Percentiles rank a stretch among this genome's conserved stretches.
Evolutionary conservation across 768 basidiomycete genomes (phyloP).

Genomic region (Naematelia aurantialba): DNA sequence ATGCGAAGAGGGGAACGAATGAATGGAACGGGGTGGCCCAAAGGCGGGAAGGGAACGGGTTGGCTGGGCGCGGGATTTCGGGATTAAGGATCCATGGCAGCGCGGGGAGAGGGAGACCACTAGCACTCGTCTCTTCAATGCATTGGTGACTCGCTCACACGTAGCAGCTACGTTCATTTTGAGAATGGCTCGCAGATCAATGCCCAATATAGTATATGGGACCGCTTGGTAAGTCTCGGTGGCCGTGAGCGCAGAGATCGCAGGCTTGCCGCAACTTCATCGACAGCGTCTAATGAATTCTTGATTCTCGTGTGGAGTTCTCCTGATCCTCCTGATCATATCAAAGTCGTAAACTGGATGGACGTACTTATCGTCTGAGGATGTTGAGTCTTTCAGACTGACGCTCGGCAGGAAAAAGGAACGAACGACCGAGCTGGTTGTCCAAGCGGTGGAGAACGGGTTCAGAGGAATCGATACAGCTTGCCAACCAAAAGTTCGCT

Average conservation of each 20-base stretch:
- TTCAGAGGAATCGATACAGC: conserved; percentile 84
- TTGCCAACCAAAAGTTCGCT: conserved; percentile 51
- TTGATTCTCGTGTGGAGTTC: no score
- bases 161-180: not conserved
- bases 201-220: conserved; percentile 52
- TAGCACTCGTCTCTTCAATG: no score
- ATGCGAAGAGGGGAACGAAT: no score
- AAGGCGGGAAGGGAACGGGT: no score
- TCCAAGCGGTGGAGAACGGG: conserved; percentile 68
- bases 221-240: conserved; percentile 51
- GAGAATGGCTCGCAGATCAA: conserved; percentile 9
- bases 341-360: not conserved
- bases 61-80: not conserved
- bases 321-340: not conserved
- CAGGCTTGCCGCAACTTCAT: no score
- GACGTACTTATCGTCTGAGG: not conserved
- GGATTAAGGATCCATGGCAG: no score
- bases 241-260: not conserved
- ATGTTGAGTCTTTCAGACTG: no score
- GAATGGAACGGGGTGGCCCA: no score
- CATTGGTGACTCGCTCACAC: not conserved
- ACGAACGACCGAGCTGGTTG: conserved; percentile 63
- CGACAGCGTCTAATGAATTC: no score
- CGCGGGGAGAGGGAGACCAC: no score
- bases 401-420: conserved; percentile 67